phyloP scores from a whole-genome alignment of 2,329 filamentous ascomycete species.

The Sporothrix brasiliensis region DNA sequence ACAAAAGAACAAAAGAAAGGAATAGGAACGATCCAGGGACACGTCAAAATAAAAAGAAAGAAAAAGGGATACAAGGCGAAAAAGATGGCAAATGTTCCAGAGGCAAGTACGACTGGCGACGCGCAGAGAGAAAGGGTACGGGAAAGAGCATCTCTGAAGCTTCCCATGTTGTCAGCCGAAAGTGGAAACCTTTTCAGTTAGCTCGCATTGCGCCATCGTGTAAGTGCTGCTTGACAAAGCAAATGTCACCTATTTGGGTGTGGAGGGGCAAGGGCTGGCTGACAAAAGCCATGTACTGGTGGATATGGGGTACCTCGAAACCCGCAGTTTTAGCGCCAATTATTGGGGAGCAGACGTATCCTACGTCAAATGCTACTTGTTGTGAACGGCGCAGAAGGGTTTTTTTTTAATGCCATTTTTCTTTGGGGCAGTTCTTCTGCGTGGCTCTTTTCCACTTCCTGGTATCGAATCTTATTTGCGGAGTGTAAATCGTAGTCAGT shows the following conservation, averaged over 20 bases:
- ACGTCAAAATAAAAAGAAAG: background rate
- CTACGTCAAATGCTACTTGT: background rate
- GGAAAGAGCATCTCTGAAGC: conserved; percentile 25
- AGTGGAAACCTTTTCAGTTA: conserved; percentile 33
- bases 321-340: background rate
- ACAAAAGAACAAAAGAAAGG: background rate
- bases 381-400: conserved; percentile 18
- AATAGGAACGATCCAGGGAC: background rate
- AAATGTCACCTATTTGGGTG: background rate
- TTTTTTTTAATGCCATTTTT: background rate
- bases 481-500: background rate
- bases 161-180: conserved; percentile 17
- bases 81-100: background rate
- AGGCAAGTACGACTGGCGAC: conserved; percentile 17
- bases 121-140: conserved; percentile 6
- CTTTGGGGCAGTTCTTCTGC: background rate
- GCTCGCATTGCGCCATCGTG: conserved; percentile 38
- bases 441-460: background rate
- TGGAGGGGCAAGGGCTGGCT: conserved; percentile 14
- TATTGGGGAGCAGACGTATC: background rate
- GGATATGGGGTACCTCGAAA: background rate
- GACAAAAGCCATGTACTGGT: conserved; percentile 3
- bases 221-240: conserved; percentile 32
- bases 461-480: background rate
- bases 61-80: background rate